Conservation (phyloP, 139 green algal species). For the Desmodesmus armatus region DNA sequence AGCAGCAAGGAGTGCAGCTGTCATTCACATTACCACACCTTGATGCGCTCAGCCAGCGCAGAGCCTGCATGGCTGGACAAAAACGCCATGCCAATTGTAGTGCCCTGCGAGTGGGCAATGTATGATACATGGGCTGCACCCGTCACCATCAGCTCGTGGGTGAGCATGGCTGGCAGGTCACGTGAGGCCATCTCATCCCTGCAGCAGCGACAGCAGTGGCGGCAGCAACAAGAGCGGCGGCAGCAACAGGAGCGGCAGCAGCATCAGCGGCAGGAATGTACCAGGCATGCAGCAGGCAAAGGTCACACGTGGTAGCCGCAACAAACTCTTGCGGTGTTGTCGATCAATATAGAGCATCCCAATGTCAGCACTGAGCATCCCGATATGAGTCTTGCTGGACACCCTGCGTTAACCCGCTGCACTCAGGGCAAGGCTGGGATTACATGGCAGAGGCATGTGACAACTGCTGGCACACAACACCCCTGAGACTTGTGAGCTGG, state of each 20-base stretch:
- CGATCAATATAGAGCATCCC: too few relatives aligned
- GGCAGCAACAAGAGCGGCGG: neutral
- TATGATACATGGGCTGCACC: slow-evolving; percentile 48
- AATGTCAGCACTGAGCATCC: too few relatives aligned
- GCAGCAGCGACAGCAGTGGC: neutral
- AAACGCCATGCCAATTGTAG: slow-evolving; percentile 61
- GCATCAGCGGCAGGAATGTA: neutral
- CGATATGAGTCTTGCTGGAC: too few relatives aligned
- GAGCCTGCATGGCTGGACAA: slow-evolving; percentile 41
- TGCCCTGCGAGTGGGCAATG: slow-evolving; percentile 64
- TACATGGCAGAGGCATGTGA: too few relatives aligned
- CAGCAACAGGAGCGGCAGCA: neutral
- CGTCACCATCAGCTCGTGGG: slow-evolving; percentile 35
- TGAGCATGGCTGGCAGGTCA: slow-evolving; percentile 64
- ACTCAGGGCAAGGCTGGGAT: too few relatives aligned
- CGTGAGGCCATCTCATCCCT: slow-evolving; percentile 31
- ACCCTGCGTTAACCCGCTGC: too few relatives aligned
- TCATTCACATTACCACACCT: neutral
- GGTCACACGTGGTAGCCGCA: neutral
- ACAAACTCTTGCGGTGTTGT: neutral
- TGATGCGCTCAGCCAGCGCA: slow-evolving; percentile 17
- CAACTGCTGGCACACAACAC: too few relatives aligned
- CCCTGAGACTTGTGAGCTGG: too few relatives aligned
- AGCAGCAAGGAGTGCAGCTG: neutral
- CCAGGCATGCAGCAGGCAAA: neutral